phyloP scores from a whole-genome alignment of 176 grass and related monocot species.

The Secale cereale region DNA sequence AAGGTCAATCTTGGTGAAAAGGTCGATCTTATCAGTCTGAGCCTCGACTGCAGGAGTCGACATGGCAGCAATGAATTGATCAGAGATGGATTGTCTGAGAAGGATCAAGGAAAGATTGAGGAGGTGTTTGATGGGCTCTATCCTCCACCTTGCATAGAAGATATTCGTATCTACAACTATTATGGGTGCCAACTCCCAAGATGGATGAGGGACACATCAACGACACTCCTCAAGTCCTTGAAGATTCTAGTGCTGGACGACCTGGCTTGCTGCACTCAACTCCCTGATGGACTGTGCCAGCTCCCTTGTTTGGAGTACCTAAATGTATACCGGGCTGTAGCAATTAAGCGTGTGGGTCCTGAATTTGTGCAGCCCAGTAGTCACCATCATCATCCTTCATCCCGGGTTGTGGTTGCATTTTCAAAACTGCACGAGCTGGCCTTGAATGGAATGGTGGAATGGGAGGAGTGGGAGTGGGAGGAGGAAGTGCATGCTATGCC shows the following conservation, averaged over 20 bases:
- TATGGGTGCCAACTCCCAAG: constrained; percentile 20
- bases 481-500: constrained; percentile 24
- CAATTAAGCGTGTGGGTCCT: constrained; percentile 10
- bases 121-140: constrained; percentile 2
- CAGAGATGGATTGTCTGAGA: background rate
- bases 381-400: too few relatives aligned
- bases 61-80: background rate
- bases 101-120: background rate
- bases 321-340: background rate
- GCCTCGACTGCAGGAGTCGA: background rate
- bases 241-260: background rate
- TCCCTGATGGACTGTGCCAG: constrained; percentile 21
- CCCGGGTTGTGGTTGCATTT: background rate
- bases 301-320: constrained; percentile 17
- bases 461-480: constrained; percentile 46
- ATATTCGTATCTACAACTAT: background rate
- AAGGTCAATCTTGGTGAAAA: background rate
- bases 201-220: background rate
- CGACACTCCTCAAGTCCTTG: background rate
- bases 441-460: constrained; percentile 26
- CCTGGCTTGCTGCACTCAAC: background rate
- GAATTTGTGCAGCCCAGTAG: constrained; percentile 16
- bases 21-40: background rate
- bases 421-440: background rate
- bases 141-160: background rate